These are phyloP conservation scores for Aureobasidium lini DNA, from an alignment of 2,329 filamentous ascomycete genomes.

Conservation along the genomic window DNA sequence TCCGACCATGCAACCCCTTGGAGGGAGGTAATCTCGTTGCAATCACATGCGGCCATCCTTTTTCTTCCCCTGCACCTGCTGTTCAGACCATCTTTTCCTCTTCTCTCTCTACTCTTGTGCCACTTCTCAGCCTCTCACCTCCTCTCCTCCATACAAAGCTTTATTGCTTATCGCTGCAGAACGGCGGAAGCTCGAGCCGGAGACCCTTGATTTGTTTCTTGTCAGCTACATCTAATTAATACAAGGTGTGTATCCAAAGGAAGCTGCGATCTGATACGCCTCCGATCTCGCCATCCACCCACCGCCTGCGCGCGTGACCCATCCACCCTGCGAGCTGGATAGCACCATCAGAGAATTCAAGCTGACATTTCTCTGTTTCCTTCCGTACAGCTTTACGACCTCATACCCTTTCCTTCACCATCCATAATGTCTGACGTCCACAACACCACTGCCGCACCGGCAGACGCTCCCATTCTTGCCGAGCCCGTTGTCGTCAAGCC, in stretches of 20 bases:
- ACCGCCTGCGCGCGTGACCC: neutral
- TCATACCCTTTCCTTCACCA: conserved; percentile 7
- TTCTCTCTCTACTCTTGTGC: conserved; percentile 7
- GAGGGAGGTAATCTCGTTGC: conserved; percentile 11
- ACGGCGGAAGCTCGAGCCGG: conserved; percentile 11
- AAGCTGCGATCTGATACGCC: neutral
- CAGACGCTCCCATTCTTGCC: conserved; percentile 6
- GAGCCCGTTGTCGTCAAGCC: conserved; percentile 15
- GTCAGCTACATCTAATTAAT: conserved; percentile 13
- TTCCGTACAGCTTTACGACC: conserved; percentile 10
- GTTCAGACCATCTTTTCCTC: conserved; percentile 4
- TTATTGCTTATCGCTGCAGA: conserved; percentile 10
- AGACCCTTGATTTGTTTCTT: conserved; percentile 9
- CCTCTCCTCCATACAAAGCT: neutral
- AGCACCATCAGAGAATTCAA: neutral
- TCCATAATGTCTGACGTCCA: conserved; percentile 23
- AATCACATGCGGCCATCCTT: conserved; percentile 11
- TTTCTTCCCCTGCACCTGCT: conserved; percentile 10
- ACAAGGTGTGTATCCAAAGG: conserved; percentile 11
- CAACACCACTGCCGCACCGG: conserved; percentile 15
- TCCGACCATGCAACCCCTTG: conserved; percentile 3
- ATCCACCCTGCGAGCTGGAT: neutral
- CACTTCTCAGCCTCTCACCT: conserved; percentile 4
- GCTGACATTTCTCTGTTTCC: conserved; percentile 9
- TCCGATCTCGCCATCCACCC: neutral